A percentile compares a stretch with the other conserved stretches of the same genome.
These are phyloP conservation scores for Dictyophora rubrovolvata DNA, from an alignment of 768 basidiomycete genomes.

Conservation along the genomic window DNA sequence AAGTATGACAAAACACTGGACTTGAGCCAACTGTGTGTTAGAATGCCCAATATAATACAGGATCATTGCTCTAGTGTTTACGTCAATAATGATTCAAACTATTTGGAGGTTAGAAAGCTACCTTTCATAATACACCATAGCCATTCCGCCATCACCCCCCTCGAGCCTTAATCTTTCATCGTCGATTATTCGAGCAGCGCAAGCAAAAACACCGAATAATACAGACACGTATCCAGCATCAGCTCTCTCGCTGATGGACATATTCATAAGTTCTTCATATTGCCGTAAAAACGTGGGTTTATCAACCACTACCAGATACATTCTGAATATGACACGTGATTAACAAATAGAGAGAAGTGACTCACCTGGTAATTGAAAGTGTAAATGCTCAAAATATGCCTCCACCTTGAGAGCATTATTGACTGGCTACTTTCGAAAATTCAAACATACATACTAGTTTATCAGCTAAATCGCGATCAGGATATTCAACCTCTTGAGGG, in stretches of 20 bases:
- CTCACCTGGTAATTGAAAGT: conserved; percentile 65
- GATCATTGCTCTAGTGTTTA: conserved; percentile 58
- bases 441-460: conserved; percentile 51
- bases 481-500: conserved; percentile 81
- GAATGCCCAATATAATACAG: conserved; percentile 88
- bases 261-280: conserved; percentile 71
- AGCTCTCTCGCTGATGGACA: conserved; percentile 35
- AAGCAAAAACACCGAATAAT: conserved; percentile 85
- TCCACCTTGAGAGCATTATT: conserved; percentile 46
- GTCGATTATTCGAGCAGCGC: conserved; percentile 68
- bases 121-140: conserved; percentile 86
- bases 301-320: conserved; percentile 46
- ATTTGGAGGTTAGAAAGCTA: conserved; percentile 20
- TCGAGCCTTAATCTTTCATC: conserved; percentile 50
- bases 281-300: conserved; percentile 71
- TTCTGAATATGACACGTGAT: neutral
- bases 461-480: conserved; percentile 75
- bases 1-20: conserved; percentile 76
- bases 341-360: neutral
- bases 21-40: conserved; percentile 75
- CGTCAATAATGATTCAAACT: neutral
- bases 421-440: conserved; percentile 15
- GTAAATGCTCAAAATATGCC: conserved; percentile 78
- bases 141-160: conserved; percentile 75
- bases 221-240: conserved; percentile 73